Base-by-base conservation (phyloP, 768 basidiomycete genomes). In the Tylopilus balloui region DNA sequence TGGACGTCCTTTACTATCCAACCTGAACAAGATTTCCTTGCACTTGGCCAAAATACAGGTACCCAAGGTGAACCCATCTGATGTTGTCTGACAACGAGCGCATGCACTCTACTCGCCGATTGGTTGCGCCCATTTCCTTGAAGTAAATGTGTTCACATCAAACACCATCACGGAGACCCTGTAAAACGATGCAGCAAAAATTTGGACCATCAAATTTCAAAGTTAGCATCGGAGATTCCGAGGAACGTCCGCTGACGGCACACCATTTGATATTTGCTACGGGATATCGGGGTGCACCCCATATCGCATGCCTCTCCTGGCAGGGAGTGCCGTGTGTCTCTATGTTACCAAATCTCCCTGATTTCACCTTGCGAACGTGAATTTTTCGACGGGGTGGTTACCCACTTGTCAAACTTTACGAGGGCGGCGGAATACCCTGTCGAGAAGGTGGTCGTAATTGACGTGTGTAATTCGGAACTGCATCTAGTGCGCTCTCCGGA, bases 391-490 rank as follows among this genome's bases (percentile, higher is more conserved):
- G 80, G 81, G 4, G 53, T 67, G 27, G 53, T 75, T 4, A 32
- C 75, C 2, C 81, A 80, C 56, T 80, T 79, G 0, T 69, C 69
- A 14, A 51, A 69, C 24, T 75, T 78, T 61, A 75, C 69, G 29
- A 65, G 64, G 17, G 77, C 77, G 1, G 45, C 63, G 2, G 74
- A 73, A 20, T 72, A 76, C 54, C 52, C 59, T 3, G 81, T 80
- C n/a, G 79, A 85, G 69, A 82, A 79, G 53, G 78, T 76, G 9
- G 71, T 83, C 8, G 73, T 84, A 10, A 69, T 84, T 11, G 82
- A 81, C 1, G 75, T 80, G 6, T 78, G 78, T 44, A 79, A 78
- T 45, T 78, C 79, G 17, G 78, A 74, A 73, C 48, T 14, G 38
- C 36, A 3, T 23, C 23, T 40, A 25, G 20, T 15, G 41, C 20